Evolutionary conservation across 2,329 filamentous ascomycete species (phyloP), one percentile per base, ranked within the genome.

Genomic region (Cladosporium cucumerinum): DNA sequence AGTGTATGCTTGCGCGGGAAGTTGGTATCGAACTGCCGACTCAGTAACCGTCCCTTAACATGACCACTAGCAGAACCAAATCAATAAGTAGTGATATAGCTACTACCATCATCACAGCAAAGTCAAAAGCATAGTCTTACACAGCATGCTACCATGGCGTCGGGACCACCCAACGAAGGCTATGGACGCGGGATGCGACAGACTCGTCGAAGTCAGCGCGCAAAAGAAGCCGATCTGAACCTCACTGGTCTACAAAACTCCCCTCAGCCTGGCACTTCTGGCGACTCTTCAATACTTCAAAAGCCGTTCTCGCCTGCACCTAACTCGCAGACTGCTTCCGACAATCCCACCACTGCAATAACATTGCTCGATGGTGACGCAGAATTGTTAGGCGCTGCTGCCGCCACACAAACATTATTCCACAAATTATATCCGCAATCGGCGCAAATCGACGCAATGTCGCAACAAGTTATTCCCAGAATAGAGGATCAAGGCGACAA

Each of bases 101-200:
- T 46, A 46, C 54, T 46, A 46, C 39, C 55, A 26, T 30, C 55
- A 46, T 14, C n/a, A 23, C 23, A 46, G 21, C 2, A 26, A 18
- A 46, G 34, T 46, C 55, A 46, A 46, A 23, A 46, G 55, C 26
- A 58, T 14, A 46, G 10, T 46, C 2, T 43, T 58, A 30, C 36
- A 18, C 16, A 58, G 36, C 55, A 58, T 46, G 55, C 49, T 43
- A 54, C 34, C 60, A 62, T 62, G 60, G 60, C 8, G 14, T 25
- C 60, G 60, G 49, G 30, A 21, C 12, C 49, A 8, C 49, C 48
- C 11, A 62, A 4, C 18, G 32, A 62, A 30, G 12, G 26, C 10
- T 36, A 43, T 43, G 48, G 48, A 8, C 60, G 60, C 14, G 60
- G 30, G 16, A 54, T 52, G 49, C 60, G 60, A 21, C 49, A 43